Percentiles rank a stretch among this genome's conserved stretches.
Evolutionary conservation across 2,329 filamentous ascomycete species (phyloP).

Genomic region (Monilinia laxa): DNA sequence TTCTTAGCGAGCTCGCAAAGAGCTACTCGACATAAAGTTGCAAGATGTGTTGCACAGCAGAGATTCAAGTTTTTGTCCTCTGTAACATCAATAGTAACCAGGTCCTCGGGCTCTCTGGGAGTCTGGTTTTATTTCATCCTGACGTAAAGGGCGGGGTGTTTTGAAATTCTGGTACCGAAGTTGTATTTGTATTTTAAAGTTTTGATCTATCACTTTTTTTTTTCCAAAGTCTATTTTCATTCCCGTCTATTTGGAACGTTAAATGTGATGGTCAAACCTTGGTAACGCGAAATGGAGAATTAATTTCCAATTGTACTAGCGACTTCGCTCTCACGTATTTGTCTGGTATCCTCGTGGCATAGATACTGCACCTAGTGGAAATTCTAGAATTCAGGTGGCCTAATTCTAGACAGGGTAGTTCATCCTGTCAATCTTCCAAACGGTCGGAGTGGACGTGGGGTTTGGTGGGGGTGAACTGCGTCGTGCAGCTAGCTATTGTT

Average conservation of each 20-base stretch:
- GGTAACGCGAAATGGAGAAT: not conserved
- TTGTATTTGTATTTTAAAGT: not conserved
- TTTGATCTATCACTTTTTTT: not conserved
- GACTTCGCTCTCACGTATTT: not conserved
- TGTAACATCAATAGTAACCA: not conserved
- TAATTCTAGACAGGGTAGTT: constrained; percentile 11
- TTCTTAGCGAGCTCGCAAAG: not conserved
- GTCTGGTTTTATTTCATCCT: not conserved
- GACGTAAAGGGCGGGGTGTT: not conserved
- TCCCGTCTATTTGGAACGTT: not conserved
- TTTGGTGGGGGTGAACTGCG: constrained; percentile 14
- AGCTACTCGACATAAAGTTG: not conserved
- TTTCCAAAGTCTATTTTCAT: not conserved
- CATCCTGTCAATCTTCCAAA: not conserved
- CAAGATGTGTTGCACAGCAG: not conserved
- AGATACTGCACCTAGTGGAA: not conserved
- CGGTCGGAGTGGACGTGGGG: constrained; percentile 6
- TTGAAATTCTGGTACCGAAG: not conserved
- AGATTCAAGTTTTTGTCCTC: not conserved
- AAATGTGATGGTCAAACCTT: not conserved
- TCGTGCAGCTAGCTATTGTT: constrained; percentile 6
- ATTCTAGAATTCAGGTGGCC: constrained; percentile 1
- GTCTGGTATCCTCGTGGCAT: not conserved
- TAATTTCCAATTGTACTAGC: not conserved
- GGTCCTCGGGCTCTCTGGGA: constrained; percentile 5